Base-by-base conservation (phyloP, 1,139 yeast species). In the Lodderomyces oxycetoniae region DNA sequence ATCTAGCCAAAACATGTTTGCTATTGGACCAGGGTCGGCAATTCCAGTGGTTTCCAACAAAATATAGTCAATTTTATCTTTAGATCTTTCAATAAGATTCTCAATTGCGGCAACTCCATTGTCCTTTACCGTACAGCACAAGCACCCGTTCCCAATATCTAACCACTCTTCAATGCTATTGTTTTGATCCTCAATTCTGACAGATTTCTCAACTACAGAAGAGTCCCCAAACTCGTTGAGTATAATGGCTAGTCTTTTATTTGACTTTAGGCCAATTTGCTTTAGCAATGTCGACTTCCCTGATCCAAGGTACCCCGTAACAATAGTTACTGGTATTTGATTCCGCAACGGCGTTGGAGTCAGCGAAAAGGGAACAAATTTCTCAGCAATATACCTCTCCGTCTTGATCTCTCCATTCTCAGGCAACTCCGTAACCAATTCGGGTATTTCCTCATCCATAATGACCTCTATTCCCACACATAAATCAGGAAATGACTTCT, bases 21-120 rank as follows among this genome's bases (percentile, higher is more conserved):
- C 96, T 24, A 91, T 87, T 0, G 97, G 97, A 0, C 83, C 96
- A 0, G 98, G 98, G 53, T 91, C 97, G 0, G 99, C 98, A n/a
- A 93, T 71, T 0, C 99, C 99, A 0, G 96, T 87, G 0, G 99
- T 93, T 53, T 91, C 99, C 37, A 93, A 62, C 17, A 91, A 57
- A 17, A 91, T 88, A 51, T 91, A 85, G 55, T 93, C 98, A 39
- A 91, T 89, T 36, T 71, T 72, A 29, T 76, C 81, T 11, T 80
- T 82, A 26, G 82, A 74, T 32, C 79, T 72, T 32, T 78, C 82
- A 47, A 91, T 79, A 48, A 91, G 71, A 41, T 86, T 78, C 55
- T 91, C 99, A 40, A 91, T 88, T 0, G 99, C 99, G 25, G 81
- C 69, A 1, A 91, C 96, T 5, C 98, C 98, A 39, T 79, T 84